Evolutionary conservation across 345 rosid species (phyloP).

Genomic region (Euclidium syriacum): DNA sequence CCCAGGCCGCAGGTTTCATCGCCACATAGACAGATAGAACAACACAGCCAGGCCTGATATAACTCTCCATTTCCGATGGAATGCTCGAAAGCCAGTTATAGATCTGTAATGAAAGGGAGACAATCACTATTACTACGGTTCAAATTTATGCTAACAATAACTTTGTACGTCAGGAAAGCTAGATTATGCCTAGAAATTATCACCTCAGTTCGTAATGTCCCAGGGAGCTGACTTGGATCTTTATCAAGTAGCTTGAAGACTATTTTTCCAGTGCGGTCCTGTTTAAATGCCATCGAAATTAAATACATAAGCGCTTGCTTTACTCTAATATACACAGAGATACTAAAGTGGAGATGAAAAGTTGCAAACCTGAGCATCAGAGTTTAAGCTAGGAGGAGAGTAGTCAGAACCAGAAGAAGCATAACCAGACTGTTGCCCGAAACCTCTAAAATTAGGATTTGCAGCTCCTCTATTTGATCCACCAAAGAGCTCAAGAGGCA

Average conservation of each 20-base stretch:
- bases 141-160: conserved; percentile 4
- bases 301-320: not conserved
- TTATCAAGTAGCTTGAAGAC: conserved; percentile 68
- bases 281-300: conserved; percentile 11
- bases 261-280: conserved; percentile 73
- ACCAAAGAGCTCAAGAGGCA: conserved; percentile 76
- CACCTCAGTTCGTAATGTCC: conserved; percentile 61
- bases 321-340: not conserved
- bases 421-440: conserved; percentile 59
- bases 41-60: conserved; percentile 93
- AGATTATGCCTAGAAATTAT: not conserved
- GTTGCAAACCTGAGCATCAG: conserved; percentile 66
- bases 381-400: conserved; percentile 71
- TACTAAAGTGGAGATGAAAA: not conserved
- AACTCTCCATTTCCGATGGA: conserved; percentile 96
- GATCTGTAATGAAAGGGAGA: conserved; percentile 44
- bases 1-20: conserved; percentile 67
- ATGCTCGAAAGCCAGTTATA: conserved; percentile 83
- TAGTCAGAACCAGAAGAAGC: conserved; percentile 91
- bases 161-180: not conserved
- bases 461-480: conserved; percentile 39
- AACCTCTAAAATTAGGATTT: conserved; percentile 44
- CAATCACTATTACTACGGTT: not conserved
- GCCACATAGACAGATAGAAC: conserved; percentile 73
- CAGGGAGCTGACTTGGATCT: conserved; percentile 83